Evolutionary conservation across 225 moss, liverwort and hornwort genomes (phyloP).

Genomic region (Bryum argenteum): DNA sequence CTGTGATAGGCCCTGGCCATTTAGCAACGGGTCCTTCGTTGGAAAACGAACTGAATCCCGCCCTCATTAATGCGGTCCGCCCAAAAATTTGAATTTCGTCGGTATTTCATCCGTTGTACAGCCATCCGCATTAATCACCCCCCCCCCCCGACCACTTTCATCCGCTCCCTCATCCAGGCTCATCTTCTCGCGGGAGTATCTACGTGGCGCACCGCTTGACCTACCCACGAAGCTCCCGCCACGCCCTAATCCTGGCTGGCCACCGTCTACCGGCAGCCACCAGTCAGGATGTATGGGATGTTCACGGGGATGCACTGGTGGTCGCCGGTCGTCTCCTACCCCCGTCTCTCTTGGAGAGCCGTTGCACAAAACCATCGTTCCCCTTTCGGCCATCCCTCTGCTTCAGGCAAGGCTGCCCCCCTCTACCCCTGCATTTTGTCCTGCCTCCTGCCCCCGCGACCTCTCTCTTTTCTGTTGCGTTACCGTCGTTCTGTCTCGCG

Average conservation of each 20-base stretch:
- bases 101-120: slow-evolving; percentile 24
- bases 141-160: not conserved
- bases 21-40: not conserved
- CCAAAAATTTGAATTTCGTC: slow-evolving; percentile 24
- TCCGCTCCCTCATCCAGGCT: not conserved
- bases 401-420: not conserved
- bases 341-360: slow-evolving; percentile 39
- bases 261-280: not conserved
- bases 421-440: slow-evolving; percentile 2
- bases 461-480: not conserved
- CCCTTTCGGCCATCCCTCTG: slow-evolving; percentile 30
- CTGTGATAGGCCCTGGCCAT: not conserved
- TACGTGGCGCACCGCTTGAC: slow-evolving; percentile 29
- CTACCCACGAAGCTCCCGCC: slow-evolving; percentile 52
- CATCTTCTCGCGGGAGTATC: slow-evolving; percentile 1
- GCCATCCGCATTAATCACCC: not conserved
- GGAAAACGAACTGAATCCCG: slow-evolving; percentile 16
- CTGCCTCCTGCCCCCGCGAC: not conserved
- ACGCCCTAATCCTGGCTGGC: slow-evolving; percentile 39
- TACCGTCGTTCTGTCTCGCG: not conserved
- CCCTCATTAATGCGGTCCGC: slow-evolving; percentile 17
- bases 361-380: slow-evolving; percentile 38
- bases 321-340: slow-evolving; percentile 8
- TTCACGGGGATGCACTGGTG: not conserved
- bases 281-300: not conserved